Evolutionary conservation across 2,329 filamentous ascomycete species (phyloP), one percentile per base, ranked within the genome.

Genomic region (Aureobasidium melanogenum): DNA sequence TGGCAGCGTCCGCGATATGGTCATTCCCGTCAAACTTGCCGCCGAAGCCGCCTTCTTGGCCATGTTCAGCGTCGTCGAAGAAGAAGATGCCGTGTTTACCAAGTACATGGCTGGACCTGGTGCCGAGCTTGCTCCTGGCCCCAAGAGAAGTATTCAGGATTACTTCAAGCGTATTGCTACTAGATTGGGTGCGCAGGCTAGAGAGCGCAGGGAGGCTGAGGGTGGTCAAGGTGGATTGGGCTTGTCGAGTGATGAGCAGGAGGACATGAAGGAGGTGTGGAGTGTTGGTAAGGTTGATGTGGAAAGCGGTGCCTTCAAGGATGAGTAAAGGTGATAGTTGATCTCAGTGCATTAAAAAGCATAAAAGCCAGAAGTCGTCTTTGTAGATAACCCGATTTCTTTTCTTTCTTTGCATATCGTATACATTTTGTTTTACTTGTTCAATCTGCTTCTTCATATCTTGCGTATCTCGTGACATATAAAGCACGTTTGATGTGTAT

Each of bases 231-330:
- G 92, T 50, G 91, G 91, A 0, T 72, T 97, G 54, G 92, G 92
- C 0, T 73, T 99, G 68, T 89, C 88, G 36, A 91, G 89, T 70
- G 94, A 99, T 73, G 94, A 99, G 77, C 79, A 85, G 34, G 94
- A 99, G 71, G 94, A 99, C 75, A 91, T 97, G 79, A 88, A 85
- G 74, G 94, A 99, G 78, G 86, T 99, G 64, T 96, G 91, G 92
- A 94, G 89, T 72, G 88, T 99, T 54, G 94, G 94, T 6, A 92
- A 88, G 75, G 86, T 96, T 54, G 93, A 97, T 72, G 77, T 92
- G 50, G 88, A 83, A 9, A 88, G 90, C 62, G 75, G 34, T 19
- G 52, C 50, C 19, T 54, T 54, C 50, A 54, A 54, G 50, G 50
- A 54, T 5, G 50, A 54, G 50, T 54, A 41, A 36, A 39, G 24